phyloP scores from a whole-genome alignment of 2,329 filamentous ascomycete species.

The Aureobasidium uvarum region DNA sequence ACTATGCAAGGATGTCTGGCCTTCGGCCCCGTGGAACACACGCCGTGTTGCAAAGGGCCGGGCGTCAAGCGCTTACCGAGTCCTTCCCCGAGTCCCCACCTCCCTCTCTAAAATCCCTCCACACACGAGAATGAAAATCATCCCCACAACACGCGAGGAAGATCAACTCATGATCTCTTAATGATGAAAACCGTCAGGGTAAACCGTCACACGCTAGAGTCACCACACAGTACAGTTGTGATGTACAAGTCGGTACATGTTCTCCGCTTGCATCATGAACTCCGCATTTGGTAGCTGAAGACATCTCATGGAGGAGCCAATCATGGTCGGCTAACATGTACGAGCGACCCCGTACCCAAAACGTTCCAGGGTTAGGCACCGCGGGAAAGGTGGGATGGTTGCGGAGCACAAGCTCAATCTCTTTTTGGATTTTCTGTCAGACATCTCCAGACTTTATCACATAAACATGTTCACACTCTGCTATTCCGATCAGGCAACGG shows the following conservation, averaged over 20 bases:
- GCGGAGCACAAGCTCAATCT: slow-evolving; percentile 23
- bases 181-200: background rate
- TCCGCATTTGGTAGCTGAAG: slow-evolving; percentile 12
- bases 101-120: background rate
- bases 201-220: background rate
- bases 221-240: background rate
- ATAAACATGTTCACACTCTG: background rate
- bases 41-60: slow-evolving; percentile 22
- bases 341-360: slow-evolving; percentile 15
- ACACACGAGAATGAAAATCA: background rate
- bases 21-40: slow-evolving; percentile 10
- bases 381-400: slow-evolving; percentile 14
- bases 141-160: slow-evolving; percentile 12
- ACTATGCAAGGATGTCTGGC: slow-evolving; percentile 21
- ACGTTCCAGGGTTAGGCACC: slow-evolving; percentile 17
- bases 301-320: slow-evolving; percentile 14
- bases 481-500: background rate
- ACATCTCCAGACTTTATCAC: background rate
- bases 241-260: slow-evolving; percentile 4
- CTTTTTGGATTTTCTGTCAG: background rate
- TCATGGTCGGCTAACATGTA: slow-evolving; percentile 25
- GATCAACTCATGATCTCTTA: slow-evolving; percentile 19
- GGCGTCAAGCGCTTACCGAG: slow-evolving; percentile 18
- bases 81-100: slow-evolving; percentile 10
- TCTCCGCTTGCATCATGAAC: slow-evolving; percentile 3